Conservation (phyloP, 2,329 filamentous ascomycete genomes). For the Pseudocercospora musae region DNA sequence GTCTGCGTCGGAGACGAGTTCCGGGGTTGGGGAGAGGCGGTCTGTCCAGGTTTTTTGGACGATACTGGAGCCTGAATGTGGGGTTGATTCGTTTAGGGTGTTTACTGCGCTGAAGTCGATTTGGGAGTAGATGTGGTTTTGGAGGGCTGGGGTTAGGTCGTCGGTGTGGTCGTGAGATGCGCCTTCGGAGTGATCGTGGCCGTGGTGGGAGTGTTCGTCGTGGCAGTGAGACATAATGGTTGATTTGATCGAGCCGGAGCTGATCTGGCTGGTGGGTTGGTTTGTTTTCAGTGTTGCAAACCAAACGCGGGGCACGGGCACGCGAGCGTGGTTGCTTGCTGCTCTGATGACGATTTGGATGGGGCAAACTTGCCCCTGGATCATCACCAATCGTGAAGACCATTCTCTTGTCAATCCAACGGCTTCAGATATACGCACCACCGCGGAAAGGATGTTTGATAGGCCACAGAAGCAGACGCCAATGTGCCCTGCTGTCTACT, state of each 20-base stretch:
- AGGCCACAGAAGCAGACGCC: too few species aligned
- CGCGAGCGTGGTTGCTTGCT: too few species aligned
- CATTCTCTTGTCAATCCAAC: too few species aligned
- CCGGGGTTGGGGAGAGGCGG: conserved; percentile 65
- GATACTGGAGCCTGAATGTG: conserved; percentile 67
- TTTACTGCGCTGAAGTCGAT: conserved; percentile 83
- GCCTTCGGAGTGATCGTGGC: conserved; percentile 53
- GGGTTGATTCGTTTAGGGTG: conserved; percentile 75
- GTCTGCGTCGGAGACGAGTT: conserved; percentile 81
- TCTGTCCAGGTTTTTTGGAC: conserved; percentile 91
- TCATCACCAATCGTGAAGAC: too few species aligned
- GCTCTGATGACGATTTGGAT: too few species aligned
- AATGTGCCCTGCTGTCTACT: too few species aligned
- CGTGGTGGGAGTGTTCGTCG: conserved; percentile 43
- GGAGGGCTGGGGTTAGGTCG: conserved; percentile 86
- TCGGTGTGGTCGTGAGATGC: conserved; percentile 80
- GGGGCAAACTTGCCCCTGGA: too few species aligned
- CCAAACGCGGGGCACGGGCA: too few species aligned
- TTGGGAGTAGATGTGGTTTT: conserved; percentile 86
- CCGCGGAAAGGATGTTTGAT: too few species aligned
- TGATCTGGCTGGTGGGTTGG: not conserved
- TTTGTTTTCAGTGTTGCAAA: not conserved
- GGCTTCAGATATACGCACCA: too few species aligned
- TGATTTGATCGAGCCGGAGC: conserved; percentile 8
- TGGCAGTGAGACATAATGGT: conserved; percentile 47